Evolutionary conservation across 768 basidiomycete species (phyloP).

Genomic region (Suillus placidus): DNA sequence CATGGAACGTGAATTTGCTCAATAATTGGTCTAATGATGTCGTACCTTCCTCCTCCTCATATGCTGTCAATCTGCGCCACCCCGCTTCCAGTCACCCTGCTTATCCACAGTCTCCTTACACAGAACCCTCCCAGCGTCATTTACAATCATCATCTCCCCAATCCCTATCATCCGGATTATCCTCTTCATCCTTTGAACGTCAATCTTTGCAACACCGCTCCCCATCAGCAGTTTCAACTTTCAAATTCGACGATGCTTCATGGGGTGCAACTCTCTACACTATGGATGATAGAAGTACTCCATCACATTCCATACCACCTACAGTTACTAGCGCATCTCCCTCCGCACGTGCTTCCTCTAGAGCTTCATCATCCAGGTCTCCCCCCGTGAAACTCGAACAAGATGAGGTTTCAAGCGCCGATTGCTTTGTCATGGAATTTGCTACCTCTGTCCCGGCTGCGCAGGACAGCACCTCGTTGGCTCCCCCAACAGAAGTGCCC

Average conservation of each 20-base stretch:
- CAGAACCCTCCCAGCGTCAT: constrained; percentile 21
- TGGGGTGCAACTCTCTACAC: constrained; percentile 37
- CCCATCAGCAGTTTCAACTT: constrained; percentile 16
- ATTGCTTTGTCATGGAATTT: constrained; percentile 40
- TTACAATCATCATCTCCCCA: constrained; percentile 19
- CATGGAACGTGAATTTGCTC: constrained; percentile 26
- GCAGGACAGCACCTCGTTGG: constrained; percentile 42
- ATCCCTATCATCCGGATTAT: constrained; percentile 22
- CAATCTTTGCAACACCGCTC: constrained; percentile 15
- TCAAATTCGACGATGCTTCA: constrained; percentile 28
- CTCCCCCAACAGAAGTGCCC: constrained; percentile 67
- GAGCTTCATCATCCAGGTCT: constrained; percentile 32
- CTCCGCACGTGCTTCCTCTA: constrained; percentile 38
- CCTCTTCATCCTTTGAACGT: constrained; percentile 19
- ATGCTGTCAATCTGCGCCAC: constrained; percentile 26
- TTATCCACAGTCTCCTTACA: constrained; percentile 25
- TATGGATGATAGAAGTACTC: constrained; percentile 35
- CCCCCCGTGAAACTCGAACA: constrained; percentile 35
- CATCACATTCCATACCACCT: constrained; percentile 38
- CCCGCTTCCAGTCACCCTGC: constrained; percentile 20
- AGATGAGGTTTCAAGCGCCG: constrained; percentile 28
- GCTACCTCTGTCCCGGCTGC: constrained; percentile 31
- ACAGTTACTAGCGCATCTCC: constrained; percentile 36
- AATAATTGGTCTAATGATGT: constrained; percentile 11
- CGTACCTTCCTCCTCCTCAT: constrained; percentile 23